phyloP scores from a whole-genome alignment of 768 basidiomycete species.

The Lactarius hatsudake region DNA sequence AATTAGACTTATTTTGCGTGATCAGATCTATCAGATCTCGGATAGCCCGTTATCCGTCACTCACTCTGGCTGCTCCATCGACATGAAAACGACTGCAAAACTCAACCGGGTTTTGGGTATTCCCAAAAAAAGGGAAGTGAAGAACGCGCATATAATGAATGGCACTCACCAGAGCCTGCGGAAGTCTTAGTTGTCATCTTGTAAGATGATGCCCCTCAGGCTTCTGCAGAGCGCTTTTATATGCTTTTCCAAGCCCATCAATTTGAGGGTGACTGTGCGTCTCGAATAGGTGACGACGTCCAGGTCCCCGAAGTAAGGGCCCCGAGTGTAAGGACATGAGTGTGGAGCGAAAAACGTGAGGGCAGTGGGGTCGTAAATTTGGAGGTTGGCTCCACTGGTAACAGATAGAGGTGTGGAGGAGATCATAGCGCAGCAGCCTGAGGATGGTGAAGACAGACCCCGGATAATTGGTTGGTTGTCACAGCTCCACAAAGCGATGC shows the following conservation, averaged over 20 bases:
- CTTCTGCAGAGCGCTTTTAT: neutral
- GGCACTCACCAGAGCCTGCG: slow-evolving; percentile 5
- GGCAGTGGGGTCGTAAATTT: neutral
- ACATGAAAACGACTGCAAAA: neutral
- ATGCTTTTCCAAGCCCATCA: neutral
- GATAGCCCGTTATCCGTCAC: neutral
- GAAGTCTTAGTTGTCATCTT: neutral
- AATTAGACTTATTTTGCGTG: neutral
- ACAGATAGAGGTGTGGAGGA: neutral
- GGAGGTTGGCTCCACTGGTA: neutral
- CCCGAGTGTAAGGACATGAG: neutral
- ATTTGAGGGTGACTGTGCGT: neutral
- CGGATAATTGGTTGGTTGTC: neutral
- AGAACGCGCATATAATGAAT: neutral
- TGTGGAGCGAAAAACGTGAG: neutral
- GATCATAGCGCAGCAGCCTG: neutral
- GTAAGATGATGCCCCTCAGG: neutral
- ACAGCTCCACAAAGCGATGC: slow-evolving; percentile 9
- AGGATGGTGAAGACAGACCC: neutral
- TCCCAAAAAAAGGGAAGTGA: neutral
- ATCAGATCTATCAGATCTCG: neutral
- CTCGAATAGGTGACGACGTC: neutral
- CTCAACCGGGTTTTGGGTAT: slow-evolving; percentile 12
- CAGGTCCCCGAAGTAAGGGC: neutral
- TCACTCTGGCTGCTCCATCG: neutral